Evolutionary conservation across 371 early-diverging fungal species (phyloP).

Genomic region (Zopfochytrium polystomum): DNA sequence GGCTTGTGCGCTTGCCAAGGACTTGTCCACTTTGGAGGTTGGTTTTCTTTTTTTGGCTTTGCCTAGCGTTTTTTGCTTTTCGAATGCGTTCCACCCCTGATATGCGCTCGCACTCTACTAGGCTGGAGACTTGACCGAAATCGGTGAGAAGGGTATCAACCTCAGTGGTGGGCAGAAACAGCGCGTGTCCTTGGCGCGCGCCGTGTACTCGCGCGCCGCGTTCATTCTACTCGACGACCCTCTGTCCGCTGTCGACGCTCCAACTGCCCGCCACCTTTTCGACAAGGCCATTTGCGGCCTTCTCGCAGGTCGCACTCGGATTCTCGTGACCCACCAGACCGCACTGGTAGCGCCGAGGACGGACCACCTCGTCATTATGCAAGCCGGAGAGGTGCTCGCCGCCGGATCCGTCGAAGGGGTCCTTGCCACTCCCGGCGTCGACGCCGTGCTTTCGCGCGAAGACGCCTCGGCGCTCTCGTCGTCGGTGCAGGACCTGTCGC

Average conservation of each 20-base stretch:
- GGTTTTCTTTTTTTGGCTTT: no score
- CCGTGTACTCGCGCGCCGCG: constrained; percentile 31
- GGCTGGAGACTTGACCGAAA: constrained; percentile 49
- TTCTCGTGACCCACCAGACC: constrained; percentile 84
- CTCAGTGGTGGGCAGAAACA: no score
- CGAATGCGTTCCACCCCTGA: no score
- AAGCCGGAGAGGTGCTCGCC: constrained; percentile 27
- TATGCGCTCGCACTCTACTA: no score
- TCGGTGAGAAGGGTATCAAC: constrained; percentile 72
- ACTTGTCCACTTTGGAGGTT: constrained; percentile 74
- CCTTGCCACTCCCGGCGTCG: constrained; percentile 9
- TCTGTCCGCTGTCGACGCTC: constrained; percentile 74
- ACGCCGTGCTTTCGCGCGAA: background rate
- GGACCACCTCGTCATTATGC: constrained; percentile 34
- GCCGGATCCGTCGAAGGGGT: constrained; percentile 18
- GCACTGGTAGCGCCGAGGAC: constrained; percentile 33
- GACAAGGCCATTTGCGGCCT: constrained; percentile 50
- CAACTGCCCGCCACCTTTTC: constrained; percentile 79
- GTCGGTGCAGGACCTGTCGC: background rate
- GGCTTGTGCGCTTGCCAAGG: constrained; percentile 69
- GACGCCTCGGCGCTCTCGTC: background rate
- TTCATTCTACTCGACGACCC: constrained; percentile 44
- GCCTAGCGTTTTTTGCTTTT: constrained; percentile 40
- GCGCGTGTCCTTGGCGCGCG: constrained; percentile 36
- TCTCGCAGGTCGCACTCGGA: constrained; percentile 69